Conservation (phyloP, 805 yeast genomes). For the Lachancea dasiensis region DNA sequence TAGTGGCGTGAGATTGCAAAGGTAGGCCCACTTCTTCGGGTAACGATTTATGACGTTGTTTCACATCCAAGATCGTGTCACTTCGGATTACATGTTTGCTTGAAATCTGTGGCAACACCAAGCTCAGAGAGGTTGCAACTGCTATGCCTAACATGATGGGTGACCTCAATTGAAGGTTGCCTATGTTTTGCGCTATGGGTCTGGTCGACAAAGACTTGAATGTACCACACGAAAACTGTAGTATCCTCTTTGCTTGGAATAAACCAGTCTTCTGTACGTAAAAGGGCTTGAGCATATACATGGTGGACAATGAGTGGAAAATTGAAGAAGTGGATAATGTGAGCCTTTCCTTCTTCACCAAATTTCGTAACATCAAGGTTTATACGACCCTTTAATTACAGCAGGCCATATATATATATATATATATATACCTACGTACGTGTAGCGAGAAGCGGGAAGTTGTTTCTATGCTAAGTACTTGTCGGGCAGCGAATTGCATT, state of each 20-base stretch:
- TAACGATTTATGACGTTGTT: conserved; percentile 10
- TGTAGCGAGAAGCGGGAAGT: too few relatives aligned
- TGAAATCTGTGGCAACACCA: not conserved
- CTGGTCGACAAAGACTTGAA: too few relatives aligned
- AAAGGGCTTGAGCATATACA: conserved; percentile 1
- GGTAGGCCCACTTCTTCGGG: conserved; percentile 15
- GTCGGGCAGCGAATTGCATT: too few relatives aligned
- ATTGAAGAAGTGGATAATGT: not conserved
- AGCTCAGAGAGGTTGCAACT: conserved; percentile 1
- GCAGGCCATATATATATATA: too few relatives aligned
- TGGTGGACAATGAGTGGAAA: not conserved
- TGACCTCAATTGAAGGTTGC: too few relatives aligned
- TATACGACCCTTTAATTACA: too few relatives aligned
- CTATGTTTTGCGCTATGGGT: too few relatives aligned
- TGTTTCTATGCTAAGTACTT: too few relatives aligned
- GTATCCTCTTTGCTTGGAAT: not conserved
- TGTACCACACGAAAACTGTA: too few relatives aligned
- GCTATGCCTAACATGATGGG: conserved; percentile 1
- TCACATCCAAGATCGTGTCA: conserved; percentile 18
- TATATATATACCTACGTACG: too few relatives aligned
- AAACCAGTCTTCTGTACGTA: not conserved
- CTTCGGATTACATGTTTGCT: conserved; percentile 10
- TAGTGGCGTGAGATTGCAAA: conserved; percentile 2
- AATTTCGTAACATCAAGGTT: too few relatives aligned
- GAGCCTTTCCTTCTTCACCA: too few relatives aligned